These are phyloP conservation scores for Juglanconis oblonga DNA, from an alignment of 2,329 filamentous ascomycete species.

Conservation along the genomic window DNA sequence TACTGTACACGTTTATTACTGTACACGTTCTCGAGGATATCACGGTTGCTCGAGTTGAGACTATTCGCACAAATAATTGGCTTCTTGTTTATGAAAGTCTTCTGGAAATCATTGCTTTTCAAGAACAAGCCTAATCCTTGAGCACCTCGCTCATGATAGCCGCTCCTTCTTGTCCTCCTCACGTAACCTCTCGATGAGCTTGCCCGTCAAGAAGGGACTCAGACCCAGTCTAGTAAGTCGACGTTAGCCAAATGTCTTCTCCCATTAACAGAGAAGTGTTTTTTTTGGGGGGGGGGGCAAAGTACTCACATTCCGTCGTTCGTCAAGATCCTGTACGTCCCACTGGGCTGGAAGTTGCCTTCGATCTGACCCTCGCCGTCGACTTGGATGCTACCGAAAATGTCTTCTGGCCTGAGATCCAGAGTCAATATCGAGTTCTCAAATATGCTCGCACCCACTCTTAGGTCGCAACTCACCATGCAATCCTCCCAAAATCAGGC, in stretches of 20 bases:
- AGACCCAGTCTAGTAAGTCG: constrained; percentile 9
- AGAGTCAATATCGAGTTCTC: neutral
- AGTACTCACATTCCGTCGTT: constrained; percentile 20
- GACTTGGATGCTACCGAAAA: constrained; percentile 66
- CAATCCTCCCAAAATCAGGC: constrained; percentile 65
- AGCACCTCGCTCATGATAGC: neutral
- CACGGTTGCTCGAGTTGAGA: neutral
- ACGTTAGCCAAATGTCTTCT: neutral
- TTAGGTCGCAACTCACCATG: constrained; percentile 38
- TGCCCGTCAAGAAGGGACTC: constrained; percentile 17
- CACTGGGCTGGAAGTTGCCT: constrained; percentile 56
- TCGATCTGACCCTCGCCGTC: constrained; percentile 55
- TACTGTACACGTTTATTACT: neutral
- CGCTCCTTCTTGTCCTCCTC: constrained; percentile 16
- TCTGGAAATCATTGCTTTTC: no score
- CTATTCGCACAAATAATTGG: neutral
- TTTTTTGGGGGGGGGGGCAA: neutral
- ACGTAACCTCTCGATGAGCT: constrained; percentile 13
- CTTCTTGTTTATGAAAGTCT: no score
- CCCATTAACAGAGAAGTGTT: neutral
- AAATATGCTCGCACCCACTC: neutral
- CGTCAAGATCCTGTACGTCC: constrained; percentile 37
- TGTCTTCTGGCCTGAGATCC: constrained; percentile 56
- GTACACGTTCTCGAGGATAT: neutral
- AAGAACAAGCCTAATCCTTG: no score